Evolutionary conservation across 176 grass and related monocot species (phyloP).

Genomic region (Cymbopogon citratus): DNA sequence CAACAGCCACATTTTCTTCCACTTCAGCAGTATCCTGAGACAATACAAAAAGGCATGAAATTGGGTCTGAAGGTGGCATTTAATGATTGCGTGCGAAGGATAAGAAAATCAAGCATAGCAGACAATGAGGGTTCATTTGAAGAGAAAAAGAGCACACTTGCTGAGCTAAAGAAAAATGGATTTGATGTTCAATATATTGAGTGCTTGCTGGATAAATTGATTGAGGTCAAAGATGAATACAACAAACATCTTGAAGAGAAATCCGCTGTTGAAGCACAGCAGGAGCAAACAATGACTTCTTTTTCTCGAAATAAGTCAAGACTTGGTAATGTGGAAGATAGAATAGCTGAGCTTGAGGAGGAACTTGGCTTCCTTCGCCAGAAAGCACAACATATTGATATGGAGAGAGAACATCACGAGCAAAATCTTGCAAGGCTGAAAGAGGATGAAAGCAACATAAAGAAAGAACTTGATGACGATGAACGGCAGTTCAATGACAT

Average conservation of each 20-base stretch:
- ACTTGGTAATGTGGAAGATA: slow-evolving; percentile 13
- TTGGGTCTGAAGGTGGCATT: slow-evolving; percentile 20
- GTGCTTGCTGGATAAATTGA: not conserved
- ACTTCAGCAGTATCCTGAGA: not conserved
- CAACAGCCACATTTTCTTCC: slow-evolving; percentile 27
- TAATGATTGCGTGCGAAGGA: slow-evolving; percentile 22
- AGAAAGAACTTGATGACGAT: not conserved
- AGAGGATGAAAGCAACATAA: not conserved
- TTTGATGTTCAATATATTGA: slow-evolving; percentile 32
- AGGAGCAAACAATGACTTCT: not conserved
- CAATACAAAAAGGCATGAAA: too few species aligned
- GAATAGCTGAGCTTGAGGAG: slow-evolving; percentile 24
- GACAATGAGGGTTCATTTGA: slow-evolving; percentile 18
- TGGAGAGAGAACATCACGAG: not conserved
- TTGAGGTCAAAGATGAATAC: slow-evolving; percentile 18
- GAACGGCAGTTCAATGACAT: not conserved
- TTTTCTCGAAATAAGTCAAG: not conserved
- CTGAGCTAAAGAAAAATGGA: slow-evolving; percentile 26
- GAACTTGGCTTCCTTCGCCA: slow-evolving; percentile 23
- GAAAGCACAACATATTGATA: not conserved
- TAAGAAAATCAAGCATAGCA: slow-evolving; percentile 10
- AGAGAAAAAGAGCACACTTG: slow-evolving; percentile 19
- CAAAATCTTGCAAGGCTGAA: not conserved
- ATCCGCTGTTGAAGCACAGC: slow-evolving; percentile 3
- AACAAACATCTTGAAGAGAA: not conserved